These are phyloP conservation scores for Alternaria longipes DNA, from an alignment of 2,329 filamentous ascomycete genomes.

Conservation along the genomic window DNA sequence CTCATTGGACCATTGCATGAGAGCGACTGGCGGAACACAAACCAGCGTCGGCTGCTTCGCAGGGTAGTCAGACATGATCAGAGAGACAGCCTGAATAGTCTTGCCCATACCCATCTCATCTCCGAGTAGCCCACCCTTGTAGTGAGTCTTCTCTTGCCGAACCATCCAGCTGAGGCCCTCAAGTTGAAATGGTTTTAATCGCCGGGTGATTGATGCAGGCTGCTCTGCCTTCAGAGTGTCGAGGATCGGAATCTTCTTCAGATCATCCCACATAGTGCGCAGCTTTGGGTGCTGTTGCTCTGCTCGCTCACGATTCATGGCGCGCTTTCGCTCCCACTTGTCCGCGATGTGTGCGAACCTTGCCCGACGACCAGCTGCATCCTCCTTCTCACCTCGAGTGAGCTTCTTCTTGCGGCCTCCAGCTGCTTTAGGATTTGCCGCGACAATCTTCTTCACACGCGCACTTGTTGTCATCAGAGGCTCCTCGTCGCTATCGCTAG, in stretches of 20 bases:
- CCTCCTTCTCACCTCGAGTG: slow-evolving; percentile 32
- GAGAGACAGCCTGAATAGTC: slow-evolving; percentile 95
- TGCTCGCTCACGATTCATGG: slow-evolving; percentile 68
- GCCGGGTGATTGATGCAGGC: slow-evolving; percentile 79
- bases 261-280: slow-evolving; percentile 82
- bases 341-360: slow-evolving; percentile 49
- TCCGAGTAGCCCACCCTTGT: slow-evolving; percentile 88
- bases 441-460: slow-evolving; percentile 25
- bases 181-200: slow-evolving; percentile 91
- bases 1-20: slow-evolving; percentile 87
- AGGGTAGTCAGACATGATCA: slow-evolving; percentile 98
- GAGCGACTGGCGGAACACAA: slow-evolving; percentile 87
- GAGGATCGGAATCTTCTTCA: slow-evolving; percentile 74
- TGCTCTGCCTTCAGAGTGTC: slow-evolving; percentile 72
- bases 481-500: slow-evolving; percentile 41
- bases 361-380: slow-evolving; percentile 28
- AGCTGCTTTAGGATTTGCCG: slow-evolving; percentile 18
- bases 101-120: slow-evolving; percentile 99
- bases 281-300: slow-evolving; percentile 81
- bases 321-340: slow-evolving; percentile 59
- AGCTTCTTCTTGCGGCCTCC: slow-evolving; percentile 39
- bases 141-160: slow-evolving; percentile 83
- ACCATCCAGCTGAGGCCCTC: slow-evolving; percentile 96
- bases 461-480: slow-evolving; percentile 34
- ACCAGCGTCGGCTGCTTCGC: slow-evolving; percentile 84